Evolutionary conservation across 768 basidiomycete genomes (phyloP).

Genomic region (Phlebiopsis gigantea): DNA sequence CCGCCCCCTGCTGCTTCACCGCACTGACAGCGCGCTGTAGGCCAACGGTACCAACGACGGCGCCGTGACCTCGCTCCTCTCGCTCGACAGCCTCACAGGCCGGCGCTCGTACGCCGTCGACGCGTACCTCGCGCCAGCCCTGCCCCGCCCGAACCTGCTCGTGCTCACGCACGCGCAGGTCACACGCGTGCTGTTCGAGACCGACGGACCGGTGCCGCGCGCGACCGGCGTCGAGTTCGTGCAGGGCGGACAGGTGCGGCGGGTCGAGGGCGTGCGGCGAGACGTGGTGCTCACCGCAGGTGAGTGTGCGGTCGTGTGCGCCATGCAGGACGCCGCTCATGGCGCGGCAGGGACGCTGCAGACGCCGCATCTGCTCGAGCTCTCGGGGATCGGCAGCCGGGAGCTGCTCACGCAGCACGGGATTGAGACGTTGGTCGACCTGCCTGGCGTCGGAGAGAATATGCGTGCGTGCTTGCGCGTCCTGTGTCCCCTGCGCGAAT

Average conservation of each 20-base stretch:
- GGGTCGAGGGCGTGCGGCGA: neutral
- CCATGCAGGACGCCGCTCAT: constrained; percentile 5
- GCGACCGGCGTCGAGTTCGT: constrained; percentile 10
- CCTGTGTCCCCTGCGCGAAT: too few relatives aligned
- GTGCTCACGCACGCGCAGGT: constrained; percentile 4
- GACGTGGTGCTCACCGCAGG: constrained; percentile 10
- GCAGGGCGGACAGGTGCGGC: neutral
- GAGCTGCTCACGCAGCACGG: constrained; percentile 26
- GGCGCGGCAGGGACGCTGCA: constrained; percentile 28
- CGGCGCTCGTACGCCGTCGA: neutral
- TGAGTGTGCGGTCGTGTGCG: neutral
- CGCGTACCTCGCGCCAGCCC: neutral
- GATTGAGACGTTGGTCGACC: constrained; percentile 31
- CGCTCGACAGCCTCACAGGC: neutral
- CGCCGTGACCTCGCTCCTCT: neutral
- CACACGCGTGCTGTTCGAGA: neutral
- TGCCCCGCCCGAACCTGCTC: neutral
- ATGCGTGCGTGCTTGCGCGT: constrained; percentile 26
- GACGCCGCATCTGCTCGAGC: constrained; percentile 42
- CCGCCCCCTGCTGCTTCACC: neutral
- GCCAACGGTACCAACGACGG: neutral
- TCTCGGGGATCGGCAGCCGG: constrained; percentile 43
- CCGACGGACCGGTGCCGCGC: neutral
- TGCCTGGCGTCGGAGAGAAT: constrained; percentile 46
- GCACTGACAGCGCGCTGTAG: neutral